phyloP scores from a whole-genome alignment of 169 alveolate genomes.

The Theileria equi region DNA sequence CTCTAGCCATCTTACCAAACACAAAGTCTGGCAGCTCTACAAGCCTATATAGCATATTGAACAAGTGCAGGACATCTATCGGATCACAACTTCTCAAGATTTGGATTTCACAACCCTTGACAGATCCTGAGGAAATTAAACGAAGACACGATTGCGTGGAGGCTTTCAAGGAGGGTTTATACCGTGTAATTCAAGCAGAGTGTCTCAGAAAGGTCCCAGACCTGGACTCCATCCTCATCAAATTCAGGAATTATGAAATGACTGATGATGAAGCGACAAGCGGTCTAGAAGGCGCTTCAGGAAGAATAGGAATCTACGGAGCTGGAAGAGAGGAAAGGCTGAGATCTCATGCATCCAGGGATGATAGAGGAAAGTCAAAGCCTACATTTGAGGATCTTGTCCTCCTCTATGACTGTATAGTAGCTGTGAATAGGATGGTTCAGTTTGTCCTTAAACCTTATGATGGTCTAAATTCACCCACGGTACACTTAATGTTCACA shows the following conservation, averaged over 20 bases:
- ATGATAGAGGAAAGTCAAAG: conserved; percentile 32
- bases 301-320: conserved; percentile 57
- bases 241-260: conserved; percentile 64
- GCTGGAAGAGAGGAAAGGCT: too few relatives aligned
- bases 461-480: conserved; percentile 65
- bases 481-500: conserved; percentile 57
- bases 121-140: conserved; percentile 83
- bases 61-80: conserved; percentile 89
- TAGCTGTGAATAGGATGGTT: conserved; percentile 40
- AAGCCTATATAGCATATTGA: conserved; percentile 80
- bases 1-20: conserved; percentile 70
- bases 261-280: too few relatives aligned
- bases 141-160: conserved; percentile 93
- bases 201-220: conserved; percentile 81
- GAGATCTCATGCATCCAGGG: too few relatives aligned
- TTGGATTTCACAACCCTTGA: conserved; percentile 96
- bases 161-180: conserved; percentile 74
- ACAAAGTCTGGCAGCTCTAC: conserved; percentile 1
- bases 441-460: conserved; percentile 61
- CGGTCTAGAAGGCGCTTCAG: conserved; percentile 44
- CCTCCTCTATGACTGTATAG: conserved; percentile 59
- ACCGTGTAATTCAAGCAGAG: conserved; percentile 67
- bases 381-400: conserved; percentile 67
- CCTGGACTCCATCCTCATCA: conserved; percentile 62
- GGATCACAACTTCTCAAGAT: conserved; percentile 89